phyloP scores from a whole-genome alignment of 805 yeast species.

The Wickerhamiella nectarea region DNA sequence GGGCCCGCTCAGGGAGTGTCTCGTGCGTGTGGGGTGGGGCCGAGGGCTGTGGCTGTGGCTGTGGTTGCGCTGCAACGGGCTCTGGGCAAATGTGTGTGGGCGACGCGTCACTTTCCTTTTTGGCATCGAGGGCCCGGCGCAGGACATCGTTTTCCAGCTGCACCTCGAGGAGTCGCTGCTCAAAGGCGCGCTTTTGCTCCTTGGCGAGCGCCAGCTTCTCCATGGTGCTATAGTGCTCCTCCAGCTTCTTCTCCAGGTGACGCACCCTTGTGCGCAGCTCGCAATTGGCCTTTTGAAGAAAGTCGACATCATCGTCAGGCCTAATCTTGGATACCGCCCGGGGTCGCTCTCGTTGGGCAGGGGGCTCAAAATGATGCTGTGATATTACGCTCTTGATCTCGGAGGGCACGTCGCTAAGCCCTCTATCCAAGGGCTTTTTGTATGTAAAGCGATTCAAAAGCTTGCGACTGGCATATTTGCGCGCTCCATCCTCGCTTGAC shows the following conservation, averaged over 20 bases:
- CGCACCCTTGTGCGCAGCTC: neutral
- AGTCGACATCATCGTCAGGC: neutral
- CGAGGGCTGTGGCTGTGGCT: too few relatives aligned
- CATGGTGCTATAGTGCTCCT: neutral
- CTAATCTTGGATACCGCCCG: neutral
- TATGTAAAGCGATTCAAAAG: neutral
- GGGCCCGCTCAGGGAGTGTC: too few relatives aligned
- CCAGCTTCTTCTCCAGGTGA: neutral
- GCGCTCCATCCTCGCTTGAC: neutral
- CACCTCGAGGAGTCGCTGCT: neutral
- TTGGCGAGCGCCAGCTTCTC: neutral
- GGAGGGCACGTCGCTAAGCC: neutral
- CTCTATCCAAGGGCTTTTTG: neutral
- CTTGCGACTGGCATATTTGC: neutral
- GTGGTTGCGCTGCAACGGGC: too few relatives aligned
- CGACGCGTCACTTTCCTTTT: too few relatives aligned
- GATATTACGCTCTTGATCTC: neutral
- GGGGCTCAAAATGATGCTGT: neutral
- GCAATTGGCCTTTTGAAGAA: neutral
- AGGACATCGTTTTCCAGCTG: neutral
- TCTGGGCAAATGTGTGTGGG: too few relatives aligned
- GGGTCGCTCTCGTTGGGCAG: neutral
- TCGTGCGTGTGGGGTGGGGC: too few relatives aligned
- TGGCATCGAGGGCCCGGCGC: neutral
- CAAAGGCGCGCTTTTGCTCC: neutral